Percentiles rank a stretch among this genome's conserved stretches.
phyloP scores from a whole-genome alignment of 1,284 basidiomycete genomes.

The Leccinum fuscescens region DNA sequence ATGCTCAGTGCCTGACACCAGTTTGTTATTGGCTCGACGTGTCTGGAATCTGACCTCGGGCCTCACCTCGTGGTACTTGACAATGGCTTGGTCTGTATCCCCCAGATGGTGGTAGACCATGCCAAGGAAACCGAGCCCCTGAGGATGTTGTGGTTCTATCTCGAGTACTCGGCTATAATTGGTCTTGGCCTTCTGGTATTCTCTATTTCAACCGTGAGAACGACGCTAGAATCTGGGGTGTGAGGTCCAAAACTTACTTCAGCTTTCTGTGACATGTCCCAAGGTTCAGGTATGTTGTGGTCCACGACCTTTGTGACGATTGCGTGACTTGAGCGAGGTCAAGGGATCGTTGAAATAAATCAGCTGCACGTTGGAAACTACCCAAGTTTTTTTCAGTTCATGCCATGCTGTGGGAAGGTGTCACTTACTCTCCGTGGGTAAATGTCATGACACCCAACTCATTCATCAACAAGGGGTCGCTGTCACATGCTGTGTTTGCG shows the following conservation, averaged over 20 bases:
- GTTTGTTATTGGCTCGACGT: slow-evolving; percentile 12
- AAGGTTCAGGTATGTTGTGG: slow-evolving; percentile 85
- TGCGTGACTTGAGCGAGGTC: slow-evolving; percentile 79
- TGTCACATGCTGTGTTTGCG: slow-evolving; percentile 75
- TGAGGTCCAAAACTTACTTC: slow-evolving; percentile 46
- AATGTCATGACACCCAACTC: slow-evolving; percentile 93
- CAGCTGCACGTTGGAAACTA: slow-evolving; percentile 66
- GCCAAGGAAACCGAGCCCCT: slow-evolving; percentile 81
- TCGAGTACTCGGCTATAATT: slow-evolving; percentile 77
- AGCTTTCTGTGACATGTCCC: slow-evolving; percentile 84
- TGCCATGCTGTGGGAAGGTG: slow-evolving; percentile 3
- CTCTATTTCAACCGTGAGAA: slow-evolving; percentile 41
- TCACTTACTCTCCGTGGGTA: slow-evolving; percentile 75
- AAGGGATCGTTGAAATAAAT: slow-evolving; percentile 72
- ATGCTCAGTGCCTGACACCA: slow-evolving; percentile 70
- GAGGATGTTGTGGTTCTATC: slow-evolving; percentile 75
- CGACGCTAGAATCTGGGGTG: neutral
- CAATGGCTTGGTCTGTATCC: slow-evolving; percentile 75
- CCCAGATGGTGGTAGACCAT: slow-evolving; percentile 77
- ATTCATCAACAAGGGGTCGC: slow-evolving; percentile 88
- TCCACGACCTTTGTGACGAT: slow-evolving; percentile 81
- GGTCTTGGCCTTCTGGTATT: slow-evolving; percentile 64
- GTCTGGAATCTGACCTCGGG: neutral
- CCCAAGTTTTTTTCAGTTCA: slow-evolving; percentile 4
- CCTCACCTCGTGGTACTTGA: slow-evolving; percentile 84